Evolutionary conservation across 2,329 filamentous ascomycete genomes (phyloP), one percentile per base, ranked within the genome.

Genomic region (Fusarium incarnatum): DNA sequence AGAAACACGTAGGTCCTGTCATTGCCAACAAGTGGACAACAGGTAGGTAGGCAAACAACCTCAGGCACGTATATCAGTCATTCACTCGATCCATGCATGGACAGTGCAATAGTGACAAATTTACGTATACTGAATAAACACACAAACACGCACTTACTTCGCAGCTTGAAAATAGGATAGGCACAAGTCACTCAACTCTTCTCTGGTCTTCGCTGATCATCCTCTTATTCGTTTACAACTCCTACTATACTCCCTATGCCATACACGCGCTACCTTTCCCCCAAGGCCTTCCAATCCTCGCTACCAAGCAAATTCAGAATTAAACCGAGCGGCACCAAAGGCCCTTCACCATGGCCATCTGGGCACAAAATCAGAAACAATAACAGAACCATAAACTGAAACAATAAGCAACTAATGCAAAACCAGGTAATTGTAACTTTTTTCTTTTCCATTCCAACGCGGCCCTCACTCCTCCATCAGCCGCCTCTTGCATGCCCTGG

Each of bases 371-470:
- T 28, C 63, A 68, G 66, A 61, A 65, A 53, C 56, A 56, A 56
- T 41, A 66, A 52, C 56, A 67, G 50, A 60, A 69, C 41, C 54
- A 68, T 60, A 32, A 60, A 70, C 49, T 41, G 62, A 56, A 28
- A 45, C 56, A 53, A 56, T 69, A 73, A 52, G 34, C 32, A 22
- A 52, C 55, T 40, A 65, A 75, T 73, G 68, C 69, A 74, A 54
- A 65, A 73, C 67, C 63, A 60, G 55, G 62, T 59, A 54, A 56
- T 67, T 64, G 61, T 67, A 75, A 68, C 73, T 74, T 75, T 75
- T 73, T 71, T 74, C 75, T 76, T 75, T 72, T 73, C 70, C 68
- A 64, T 71, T 70, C 70, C 71, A 66, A 47, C 55, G 56, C 54
- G 65, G 66, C 56, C 44, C 64, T 53, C 48, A 48, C 61, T 58